These are phyloP conservation scores for Crucihimalaya himalaica DNA, from an alignment of 345 rosid genomes.

Conservation along the genomic window DNA sequence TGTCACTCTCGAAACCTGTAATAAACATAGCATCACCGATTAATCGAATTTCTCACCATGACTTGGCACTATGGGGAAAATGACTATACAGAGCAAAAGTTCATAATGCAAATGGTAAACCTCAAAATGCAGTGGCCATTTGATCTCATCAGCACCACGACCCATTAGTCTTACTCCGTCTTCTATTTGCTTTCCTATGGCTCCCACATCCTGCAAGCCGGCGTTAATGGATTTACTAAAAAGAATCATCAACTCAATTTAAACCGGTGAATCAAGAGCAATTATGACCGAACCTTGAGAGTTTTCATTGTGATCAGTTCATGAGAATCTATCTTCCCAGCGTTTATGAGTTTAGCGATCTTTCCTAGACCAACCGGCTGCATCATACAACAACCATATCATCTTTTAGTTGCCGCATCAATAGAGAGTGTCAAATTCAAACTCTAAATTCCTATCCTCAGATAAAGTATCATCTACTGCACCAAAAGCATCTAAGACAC, in stretches of 20 bases:
- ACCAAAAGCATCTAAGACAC: constrained; percentile 1
- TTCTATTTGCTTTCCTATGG: constrained; percentile 86
- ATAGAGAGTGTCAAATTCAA: neutral
- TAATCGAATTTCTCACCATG: neutral
- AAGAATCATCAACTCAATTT: constrained; percentile 1
- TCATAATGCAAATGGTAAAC: constrained; percentile 42
- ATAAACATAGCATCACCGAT: neutral
- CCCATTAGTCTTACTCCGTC: constrained; percentile 97
- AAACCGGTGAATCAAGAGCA: neutral
- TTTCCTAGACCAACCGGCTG: constrained; percentile 97
- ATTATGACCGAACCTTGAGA: constrained; percentile 62
- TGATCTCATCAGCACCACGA: constrained; percentile 82
- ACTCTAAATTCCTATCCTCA: neutral
- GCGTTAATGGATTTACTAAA: constrained; percentile 1
- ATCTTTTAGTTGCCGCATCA: constrained; percentile 18
- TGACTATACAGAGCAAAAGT: neutral
- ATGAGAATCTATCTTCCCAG: constrained; percentile 95
- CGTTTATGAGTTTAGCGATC: constrained; percentile 85
- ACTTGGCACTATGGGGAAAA: neutral
- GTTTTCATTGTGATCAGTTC: constrained; percentile 95
- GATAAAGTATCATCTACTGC: neutral
- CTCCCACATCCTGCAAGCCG: constrained; percentile 64
- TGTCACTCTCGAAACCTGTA: constrained; percentile 85
- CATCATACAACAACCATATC: constrained; percentile 23
- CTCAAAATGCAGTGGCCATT: constrained; percentile 98